Percentiles rank a stretch among this genome's conserved stretches.
These are phyloP conservation scores for Yamadazyma sp. DNA, from an alignment of 805 yeast genomes.

Conservation along the genomic window DNA sequence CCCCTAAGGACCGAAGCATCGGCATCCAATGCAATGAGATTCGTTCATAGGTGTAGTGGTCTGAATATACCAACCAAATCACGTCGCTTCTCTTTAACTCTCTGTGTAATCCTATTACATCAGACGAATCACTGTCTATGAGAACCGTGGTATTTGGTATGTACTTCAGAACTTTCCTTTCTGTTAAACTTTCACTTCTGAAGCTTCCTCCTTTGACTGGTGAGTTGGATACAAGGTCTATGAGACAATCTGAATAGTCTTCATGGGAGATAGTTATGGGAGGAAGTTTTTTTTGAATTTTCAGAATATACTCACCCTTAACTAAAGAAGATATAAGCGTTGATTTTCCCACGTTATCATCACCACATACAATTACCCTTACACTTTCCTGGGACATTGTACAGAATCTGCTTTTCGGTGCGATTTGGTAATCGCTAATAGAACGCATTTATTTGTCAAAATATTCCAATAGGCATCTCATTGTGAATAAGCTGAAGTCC, in stretches of 20 bases:
- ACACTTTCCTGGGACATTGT: conserved; percentile 38
- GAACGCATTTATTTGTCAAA: conserved; percentile 5
- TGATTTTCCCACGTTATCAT: conserved; percentile 86
- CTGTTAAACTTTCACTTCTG: conserved; percentile 8
- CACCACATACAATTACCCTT: conserved; percentile 90
- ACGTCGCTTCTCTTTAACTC: conserved; percentile 87
- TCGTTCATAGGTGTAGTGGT: conserved; percentile 91
- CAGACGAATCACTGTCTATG: conserved; percentile 77
- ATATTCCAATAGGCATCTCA: conserved; percentile 4
- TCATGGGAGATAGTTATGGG: conserved; percentile 77
- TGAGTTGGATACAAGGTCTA: conserved; percentile 19
- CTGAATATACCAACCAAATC: conserved; percentile 91
- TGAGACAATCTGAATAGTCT: conserved; percentile 49
- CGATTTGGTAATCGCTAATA: background rate
- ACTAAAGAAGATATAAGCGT: conserved; percentile 76
- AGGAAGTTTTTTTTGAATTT: conserved; percentile 75
- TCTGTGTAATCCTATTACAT: conserved; percentile 55
- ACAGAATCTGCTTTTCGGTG: background rate
- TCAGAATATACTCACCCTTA: conserved; percentile 77
- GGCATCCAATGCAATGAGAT: conserved; percentile 94
- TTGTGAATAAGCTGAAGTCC: conserved; percentile 5
- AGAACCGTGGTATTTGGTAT: conserved; percentile 58
- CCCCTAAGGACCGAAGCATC: conserved; percentile 86
- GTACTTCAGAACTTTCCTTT: conserved; percentile 25
- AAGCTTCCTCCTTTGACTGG: conserved; percentile 10